phyloP scores from a whole-genome alignment of 257 asterid species.

The Rauvolfia tetraphylla region DNA sequence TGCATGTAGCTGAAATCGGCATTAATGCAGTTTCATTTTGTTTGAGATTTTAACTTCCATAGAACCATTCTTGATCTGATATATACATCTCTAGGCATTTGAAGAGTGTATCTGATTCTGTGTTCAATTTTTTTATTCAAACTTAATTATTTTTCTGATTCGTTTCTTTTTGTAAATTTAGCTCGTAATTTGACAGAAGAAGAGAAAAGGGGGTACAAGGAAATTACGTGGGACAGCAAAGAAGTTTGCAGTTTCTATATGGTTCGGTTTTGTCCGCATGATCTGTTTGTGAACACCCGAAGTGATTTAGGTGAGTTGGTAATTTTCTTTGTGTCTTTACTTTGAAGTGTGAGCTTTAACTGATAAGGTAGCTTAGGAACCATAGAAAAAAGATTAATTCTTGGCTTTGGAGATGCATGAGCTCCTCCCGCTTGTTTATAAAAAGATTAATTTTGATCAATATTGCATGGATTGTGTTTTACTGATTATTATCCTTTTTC shows the following conservation, averaged over 20 bases:
- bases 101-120: not conserved
- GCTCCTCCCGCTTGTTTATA: not conserved
- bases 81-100: not conserved
- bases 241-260: conserved; percentile 85
- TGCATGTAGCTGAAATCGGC: not conserved
- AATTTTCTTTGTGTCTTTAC: conserved; percentile 3
- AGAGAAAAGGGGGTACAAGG: conserved; percentile 81
- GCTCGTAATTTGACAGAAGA: conserved; percentile 95
- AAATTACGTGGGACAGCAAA: conserved; percentile 90
- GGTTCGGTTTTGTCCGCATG: conserved; percentile 98
- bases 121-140: not conserved
- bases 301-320: conserved; percentile 75
- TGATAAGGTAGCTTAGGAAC: not conserved
- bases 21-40: not conserved
- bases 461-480: not conserved
- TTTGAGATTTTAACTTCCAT: not conserved
- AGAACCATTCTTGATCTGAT: not conserved
- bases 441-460: not conserved
- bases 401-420: not conserved
- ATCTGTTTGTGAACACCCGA: conserved; percentile 87
- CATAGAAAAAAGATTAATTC: not conserved
- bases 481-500: conserved; percentile 5
- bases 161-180: conserved; percentile 10
- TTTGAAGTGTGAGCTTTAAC: not conserved
- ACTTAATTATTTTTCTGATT: not conserved